phyloP scores from a whole-genome alignment of 2,329 filamentous ascomycete genomes.

The Rhinocladiella mackenziei region DNA sequence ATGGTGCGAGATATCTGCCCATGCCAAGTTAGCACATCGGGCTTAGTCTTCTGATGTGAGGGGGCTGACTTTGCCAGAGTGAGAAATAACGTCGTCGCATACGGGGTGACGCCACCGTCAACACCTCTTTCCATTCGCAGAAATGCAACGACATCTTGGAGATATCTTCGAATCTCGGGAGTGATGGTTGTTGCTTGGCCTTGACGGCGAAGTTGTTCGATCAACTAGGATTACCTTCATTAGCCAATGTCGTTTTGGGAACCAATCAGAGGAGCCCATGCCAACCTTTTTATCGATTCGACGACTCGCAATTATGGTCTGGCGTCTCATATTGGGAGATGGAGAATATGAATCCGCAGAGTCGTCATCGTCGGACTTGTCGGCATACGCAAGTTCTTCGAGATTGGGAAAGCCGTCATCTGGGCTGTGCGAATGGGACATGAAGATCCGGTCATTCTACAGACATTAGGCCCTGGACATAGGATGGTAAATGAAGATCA shows the following conservation, averaged over 20 bases:
- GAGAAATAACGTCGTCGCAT: slow-evolving; percentile 73
- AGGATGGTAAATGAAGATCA: neutral
- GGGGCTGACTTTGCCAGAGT: slow-evolving; percentile 56
- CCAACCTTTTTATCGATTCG: slow-evolving; percentile 31
- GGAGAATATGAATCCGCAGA: slow-evolving; percentile 15
- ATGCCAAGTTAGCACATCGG: neutral
- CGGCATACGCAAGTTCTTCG: slow-evolving; percentile 54
- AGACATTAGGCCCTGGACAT: slow-evolving; percentile 11
- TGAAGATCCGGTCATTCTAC: slow-evolving; percentile 75
- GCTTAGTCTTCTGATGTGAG: neutral
- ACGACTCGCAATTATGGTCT: slow-evolving; percentile 11
- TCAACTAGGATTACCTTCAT: slow-evolving; percentile 27
- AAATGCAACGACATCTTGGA: slow-evolving; percentile 83
- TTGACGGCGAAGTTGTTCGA: slow-evolving; percentile 58
- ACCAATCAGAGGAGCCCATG: neutral
- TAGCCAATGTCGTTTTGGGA: neutral
- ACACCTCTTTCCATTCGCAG: slow-evolving; percentile 84
- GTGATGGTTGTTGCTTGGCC: slow-evolving; percentile 60
- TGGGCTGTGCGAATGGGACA: slow-evolving; percentile 78
- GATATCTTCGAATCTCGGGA: slow-evolving; percentile 75
- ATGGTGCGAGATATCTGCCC: slow-evolving; percentile 62
- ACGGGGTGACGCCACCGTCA: slow-evolving; percentile 69
- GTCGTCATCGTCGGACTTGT: slow-evolving; percentile 9
- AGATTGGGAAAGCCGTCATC: slow-evolving; percentile 70
- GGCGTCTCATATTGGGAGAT: slow-evolving; percentile 9